A percentile compares a stretch with the other conserved stretches of the same genome.
Evolutionary conservation across 345 rosid species (phyloP).

Genomic region (Nephelium lappaceum): DNA sequence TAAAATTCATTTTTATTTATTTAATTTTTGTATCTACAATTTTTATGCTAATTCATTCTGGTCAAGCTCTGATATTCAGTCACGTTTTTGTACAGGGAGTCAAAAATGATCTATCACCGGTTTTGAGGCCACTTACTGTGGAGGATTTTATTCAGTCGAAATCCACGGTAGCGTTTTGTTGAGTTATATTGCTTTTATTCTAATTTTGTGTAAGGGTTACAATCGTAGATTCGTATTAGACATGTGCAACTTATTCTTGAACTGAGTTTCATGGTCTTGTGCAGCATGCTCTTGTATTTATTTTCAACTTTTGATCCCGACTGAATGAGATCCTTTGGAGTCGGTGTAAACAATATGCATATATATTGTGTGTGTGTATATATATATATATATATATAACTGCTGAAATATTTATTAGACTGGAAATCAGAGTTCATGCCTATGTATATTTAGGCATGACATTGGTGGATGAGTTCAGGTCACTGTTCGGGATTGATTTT

Average conservation of each 20-base stretch:
- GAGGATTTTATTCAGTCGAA: constrained; percentile 85
- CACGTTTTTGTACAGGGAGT: constrained; percentile 41
- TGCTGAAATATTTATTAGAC: not conserved
- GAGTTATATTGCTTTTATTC: not conserved
- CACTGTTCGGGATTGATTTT: not conserved
- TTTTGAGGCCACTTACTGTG: constrained; percentile 64
- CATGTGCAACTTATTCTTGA: not conserved
- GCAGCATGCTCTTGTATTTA: not conserved
- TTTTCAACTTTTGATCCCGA: not conserved
- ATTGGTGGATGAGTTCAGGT: not conserved
- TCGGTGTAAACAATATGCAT: not conserved
- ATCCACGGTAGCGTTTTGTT: constrained; percentile 61
- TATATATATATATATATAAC: not conserved
- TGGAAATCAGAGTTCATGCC: not conserved
- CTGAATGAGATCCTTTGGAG: not conserved
- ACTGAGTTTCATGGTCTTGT: too few species aligned
- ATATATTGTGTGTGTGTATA: too few species aligned
- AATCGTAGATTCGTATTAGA: not conserved
- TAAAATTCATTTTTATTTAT: too few species aligned
- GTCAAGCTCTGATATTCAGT: not conserved
- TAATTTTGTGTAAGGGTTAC: not conserved
- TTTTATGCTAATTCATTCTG: not conserved
- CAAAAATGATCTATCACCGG: constrained; percentile 38
- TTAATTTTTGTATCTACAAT: not conserved
- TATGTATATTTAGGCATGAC: not conserved